Evolutionary conservation across 257 asterid species (phyloP), one percentile per base, ranked within the genome.

Genomic region (Sherardia arvensis): DNA sequence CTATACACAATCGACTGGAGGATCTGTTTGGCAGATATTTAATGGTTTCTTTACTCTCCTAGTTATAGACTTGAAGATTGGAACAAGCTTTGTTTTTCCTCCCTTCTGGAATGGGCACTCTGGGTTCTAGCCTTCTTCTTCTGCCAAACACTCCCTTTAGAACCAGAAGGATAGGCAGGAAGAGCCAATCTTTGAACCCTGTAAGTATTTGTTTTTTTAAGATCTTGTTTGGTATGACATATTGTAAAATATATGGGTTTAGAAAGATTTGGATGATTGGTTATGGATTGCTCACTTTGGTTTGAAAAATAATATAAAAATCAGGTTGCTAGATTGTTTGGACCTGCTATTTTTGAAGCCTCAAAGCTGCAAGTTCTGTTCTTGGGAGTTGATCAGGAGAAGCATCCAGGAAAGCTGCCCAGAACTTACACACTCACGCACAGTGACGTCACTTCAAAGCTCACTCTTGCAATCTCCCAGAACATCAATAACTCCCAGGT

Each of bases 321-420:
- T 59, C 77, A 90, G 97, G 93, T 87, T 62, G 91, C 96, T 0
- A 85, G 97, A 66, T 61, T 90, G 73, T 90, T 90, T 60, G 97
- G 97, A 66, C 97, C 95, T 1, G 90, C 96, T 0, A 85, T 78
- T 64, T 87, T 87, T 77, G 92, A 87, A 72, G 90, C 90, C 29
- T 81, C 95, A 53, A 87, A 84, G 72, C 71, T 87, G 60, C 84
- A 83, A 71, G 93, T 87, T 40, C 61, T 87, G 69, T 83, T 82
- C 66, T 69, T 84, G 21, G 92, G 88, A 33, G 79, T 69, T 36
- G 83, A 84, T 71, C 78, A 88, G 60, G 67, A 84, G 69, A 85
- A 85, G 67, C 94, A 88, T 58, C 91, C 96, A 21, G 84, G 81
- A 40, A 72, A 79, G 11, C 76, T 83, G 48, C 95, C 93, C 47